These are phyloP conservation scores for Glebionis coronaria DNA, from an alignment of 129 eudicot genomes.

Conservation along the genomic window DNA sequence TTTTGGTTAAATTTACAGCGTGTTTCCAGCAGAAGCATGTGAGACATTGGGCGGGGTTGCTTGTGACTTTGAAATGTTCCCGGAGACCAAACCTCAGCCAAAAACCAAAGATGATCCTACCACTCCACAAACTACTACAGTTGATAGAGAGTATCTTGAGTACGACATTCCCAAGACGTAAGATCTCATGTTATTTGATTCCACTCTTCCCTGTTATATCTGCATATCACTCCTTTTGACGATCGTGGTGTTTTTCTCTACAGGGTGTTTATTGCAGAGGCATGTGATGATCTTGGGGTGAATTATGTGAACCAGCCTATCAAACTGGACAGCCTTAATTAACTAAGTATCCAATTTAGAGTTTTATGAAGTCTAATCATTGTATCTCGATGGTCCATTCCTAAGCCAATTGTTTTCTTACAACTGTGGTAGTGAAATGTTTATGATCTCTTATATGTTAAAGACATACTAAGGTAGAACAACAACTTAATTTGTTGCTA, in stretches of 20 bases:
- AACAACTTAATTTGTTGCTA: too few species aligned
- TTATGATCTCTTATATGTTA: too few species aligned
- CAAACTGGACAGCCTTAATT: slow-evolving; percentile 38
- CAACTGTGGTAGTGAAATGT: too few species aligned
- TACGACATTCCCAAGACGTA: slow-evolving; percentile 59
- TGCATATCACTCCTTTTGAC: background rate
- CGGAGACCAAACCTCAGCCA: slow-evolving; percentile 37
- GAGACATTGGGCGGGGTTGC: slow-evolving; percentile 63
- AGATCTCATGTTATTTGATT: too few species aligned
- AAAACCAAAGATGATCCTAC: background rate
- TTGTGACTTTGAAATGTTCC: slow-evolving; percentile 25
- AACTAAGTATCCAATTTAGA: too few species aligned
- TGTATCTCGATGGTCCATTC: too few species aligned
- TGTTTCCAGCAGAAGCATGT: slow-evolving; percentile 84
- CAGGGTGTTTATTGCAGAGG: slow-evolving; percentile 72
- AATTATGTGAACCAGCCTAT: slow-evolving; percentile 54
- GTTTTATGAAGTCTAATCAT: too few species aligned
- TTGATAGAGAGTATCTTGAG: slow-evolving; percentile 61
- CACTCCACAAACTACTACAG: slow-evolving; percentile 2
- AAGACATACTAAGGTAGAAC: too few species aligned
- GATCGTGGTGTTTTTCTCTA: too few species aligned
- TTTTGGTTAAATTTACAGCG: slow-evolving; percentile 34
- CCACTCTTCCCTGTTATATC: background rate
- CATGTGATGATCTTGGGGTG: slow-evolving; percentile 87
- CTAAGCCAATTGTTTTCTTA: too few species aligned